Conservation (phyloP, 495 filamentous ascomycete genomes). For the Hyaloscypha hepaticicola region DNA sequence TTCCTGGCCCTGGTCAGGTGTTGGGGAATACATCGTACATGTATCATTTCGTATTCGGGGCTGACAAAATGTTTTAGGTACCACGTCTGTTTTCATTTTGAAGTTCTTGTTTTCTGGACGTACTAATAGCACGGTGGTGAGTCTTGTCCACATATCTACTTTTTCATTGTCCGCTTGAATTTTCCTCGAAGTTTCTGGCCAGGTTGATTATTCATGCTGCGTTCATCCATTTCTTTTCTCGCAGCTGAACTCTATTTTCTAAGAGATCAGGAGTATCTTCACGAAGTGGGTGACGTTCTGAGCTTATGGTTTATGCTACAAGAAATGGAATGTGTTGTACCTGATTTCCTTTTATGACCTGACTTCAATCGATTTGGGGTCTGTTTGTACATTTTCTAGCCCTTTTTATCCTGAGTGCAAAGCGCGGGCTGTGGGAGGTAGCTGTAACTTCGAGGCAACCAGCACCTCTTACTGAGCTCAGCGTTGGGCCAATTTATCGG, state of each 20-base stretch:
- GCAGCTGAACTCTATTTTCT: background rate
- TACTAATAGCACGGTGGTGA: conserved; percentile 20
- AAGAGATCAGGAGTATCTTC: background rate
- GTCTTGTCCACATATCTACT: background rate
- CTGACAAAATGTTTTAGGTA: conserved; percentile 12
- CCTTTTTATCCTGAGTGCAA: background rate
- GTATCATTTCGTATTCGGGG: background rate
- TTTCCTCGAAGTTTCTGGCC: background rate
- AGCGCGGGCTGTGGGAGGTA: background rate
- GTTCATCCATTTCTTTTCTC: background rate
- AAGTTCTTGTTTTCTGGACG: background rate
- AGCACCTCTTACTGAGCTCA: background rate
- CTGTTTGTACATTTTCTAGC: background rate
- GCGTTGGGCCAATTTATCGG: too few relatives aligned
- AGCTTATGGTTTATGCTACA: background rate
- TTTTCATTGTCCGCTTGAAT: background rate
- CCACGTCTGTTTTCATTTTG: conserved; percentile 4
- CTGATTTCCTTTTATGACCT: too few relatives aligned
- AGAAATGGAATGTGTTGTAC: background rate
- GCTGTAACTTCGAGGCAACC: background rate
- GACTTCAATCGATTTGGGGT: background rate
- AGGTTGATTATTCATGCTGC: background rate
- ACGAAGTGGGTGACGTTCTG: background rate
- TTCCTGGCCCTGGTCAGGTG: background rate
- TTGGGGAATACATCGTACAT: background rate